These are phyloP conservation scores for Mycena rebaudengoi DNA, from an alignment of 768 basidiomycete species.

Conservation along the genomic window DNA sequence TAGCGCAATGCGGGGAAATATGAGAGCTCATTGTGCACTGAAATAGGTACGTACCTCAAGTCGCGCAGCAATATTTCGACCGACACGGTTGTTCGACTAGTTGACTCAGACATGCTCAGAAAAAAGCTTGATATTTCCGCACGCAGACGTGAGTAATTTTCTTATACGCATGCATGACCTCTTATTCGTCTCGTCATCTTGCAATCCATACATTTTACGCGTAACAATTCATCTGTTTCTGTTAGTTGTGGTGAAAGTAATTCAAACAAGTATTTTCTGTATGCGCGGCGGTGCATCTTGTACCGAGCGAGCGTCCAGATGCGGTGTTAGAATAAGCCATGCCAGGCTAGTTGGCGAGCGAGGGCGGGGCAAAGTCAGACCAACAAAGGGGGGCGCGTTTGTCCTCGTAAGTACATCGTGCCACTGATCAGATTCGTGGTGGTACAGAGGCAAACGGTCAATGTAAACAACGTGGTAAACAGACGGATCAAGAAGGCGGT, in stretches of 20 bases:
- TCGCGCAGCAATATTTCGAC: slow-evolving; percentile 6
- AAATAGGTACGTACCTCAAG: slow-evolving; percentile 4
- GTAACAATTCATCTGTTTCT: slow-evolving; percentile 5
- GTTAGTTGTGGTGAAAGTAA: slow-evolving; percentile 8
- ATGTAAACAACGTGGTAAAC: too few species aligned
- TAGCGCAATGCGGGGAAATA: not conserved
- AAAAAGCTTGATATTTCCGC: slow-evolving; percentile 5
- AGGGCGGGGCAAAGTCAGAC: too few species aligned
- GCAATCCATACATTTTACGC: slow-evolving; percentile 7
- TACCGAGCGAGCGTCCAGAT: slow-evolving; percentile 5
- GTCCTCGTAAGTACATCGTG: too few species aligned
- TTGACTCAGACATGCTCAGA: slow-evolving; percentile 6
- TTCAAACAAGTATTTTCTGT: slow-evolving; percentile 1
- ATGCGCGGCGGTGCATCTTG: slow-evolving; percentile 1
- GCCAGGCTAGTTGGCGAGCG: too few species aligned
- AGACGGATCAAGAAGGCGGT: too few species aligned
- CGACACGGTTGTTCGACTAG: slow-evolving; percentile 3
- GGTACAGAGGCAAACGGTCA: too few species aligned
- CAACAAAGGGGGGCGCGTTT: too few species aligned
- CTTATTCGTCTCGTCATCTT: slow-evolving; percentile 5
- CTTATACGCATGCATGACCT: slow-evolving; percentile 5
- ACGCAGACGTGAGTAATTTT: slow-evolving; percentile 7
- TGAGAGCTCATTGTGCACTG: slow-evolving; percentile 4
- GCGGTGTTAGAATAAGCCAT: too few species aligned
- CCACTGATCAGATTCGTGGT: too few species aligned